phyloP scores from a whole-genome alignment of 352 stramenopile species.

The Phytophthora niederhauseri region DNA sequence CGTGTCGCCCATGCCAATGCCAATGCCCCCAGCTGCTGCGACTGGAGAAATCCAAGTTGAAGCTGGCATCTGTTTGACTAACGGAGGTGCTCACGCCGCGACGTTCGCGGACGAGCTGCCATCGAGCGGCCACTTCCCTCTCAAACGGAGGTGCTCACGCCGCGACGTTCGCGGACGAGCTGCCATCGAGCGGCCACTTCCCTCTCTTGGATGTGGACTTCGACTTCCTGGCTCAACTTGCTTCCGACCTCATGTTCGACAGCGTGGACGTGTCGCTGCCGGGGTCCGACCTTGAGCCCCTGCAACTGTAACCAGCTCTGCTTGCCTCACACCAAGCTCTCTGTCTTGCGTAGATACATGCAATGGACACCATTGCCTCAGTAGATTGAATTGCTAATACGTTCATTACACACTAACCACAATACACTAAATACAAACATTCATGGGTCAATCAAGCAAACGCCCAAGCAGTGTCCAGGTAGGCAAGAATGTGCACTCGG shows the following conservation, averaged over 20 bases:
- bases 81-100: neutral
- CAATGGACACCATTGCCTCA: neutral
- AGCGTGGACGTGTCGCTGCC: conserved; percentile 23
- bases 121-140: conserved; percentile 5
- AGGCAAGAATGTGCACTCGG: conserved; percentile 25
- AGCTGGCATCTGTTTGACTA: conserved; percentile 19
- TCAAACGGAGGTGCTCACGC: neutral
- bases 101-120: conserved; percentile 19
- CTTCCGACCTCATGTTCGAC: conserved; percentile 27
- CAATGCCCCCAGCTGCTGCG: conserved; percentile 18
- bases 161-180: conserved; percentile 17
- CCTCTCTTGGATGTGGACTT: conserved; percentile 14
- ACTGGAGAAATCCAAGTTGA: conserved; percentile 37
- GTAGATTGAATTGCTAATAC: conserved; percentile 14
- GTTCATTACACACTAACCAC: neutral
- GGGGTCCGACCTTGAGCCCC: conserved; percentile 21
- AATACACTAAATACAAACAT: conserved; percentile 19
- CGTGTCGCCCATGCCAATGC: conserved; percentile 22
- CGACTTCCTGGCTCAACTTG: conserved; percentile 27
- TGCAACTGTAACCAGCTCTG: conserved; percentile 19
- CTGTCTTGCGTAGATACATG: conserved; percentile 7
- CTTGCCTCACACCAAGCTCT: conserved; percentile 2
- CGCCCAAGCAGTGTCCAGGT: conserved; percentile 18
- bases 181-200: conserved; percentile 8
- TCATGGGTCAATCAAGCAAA: neutral